Evolutionary conservation across 768 basidiomycete genomes (phyloP), one percentile per base, ranked within the genome.

Genomic region (Hericium alpestre): DNA sequence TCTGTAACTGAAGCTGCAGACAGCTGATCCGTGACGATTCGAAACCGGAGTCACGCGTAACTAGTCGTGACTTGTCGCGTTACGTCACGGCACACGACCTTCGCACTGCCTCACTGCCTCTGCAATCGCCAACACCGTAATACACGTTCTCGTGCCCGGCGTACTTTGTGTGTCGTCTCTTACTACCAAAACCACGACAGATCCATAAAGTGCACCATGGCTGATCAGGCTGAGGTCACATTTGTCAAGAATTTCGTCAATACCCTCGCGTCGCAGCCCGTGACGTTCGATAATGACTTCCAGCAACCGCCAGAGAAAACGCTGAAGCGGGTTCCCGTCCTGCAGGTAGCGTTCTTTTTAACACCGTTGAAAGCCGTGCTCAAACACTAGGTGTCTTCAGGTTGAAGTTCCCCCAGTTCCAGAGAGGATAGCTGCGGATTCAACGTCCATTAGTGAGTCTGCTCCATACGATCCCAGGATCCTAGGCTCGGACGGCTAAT

Each of bases 251-350:
- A 78, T 2, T 83, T 86, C 60, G 67, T 82, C 56, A 83, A 81
- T 59, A 82, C 80, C 12, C 66, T 93, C 62, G 75, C 81, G 0
- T 72, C 76, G 2, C 86, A 89, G 67, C 84, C 86, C 23, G 76
- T 91, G 56, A 75, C 73, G 3, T 91, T 83, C 65, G 69, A 73
- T 40, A 81, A 91, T 70, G 84, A 90, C 70, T 90, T 87, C 69
- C 86, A 87, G 68, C 84, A 88, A 53, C 82, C 84, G 0, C 79
- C 81, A 0, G 72, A 81, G 54, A 75, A 83, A 59, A 80, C 79
- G 12, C 76, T 90, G 56, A 87, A 77, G 70, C 83, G 75, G 62
- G 75, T 90, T n/a, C 81, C 86, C 11, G 70, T 87, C 25, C 72
- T 91, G 56, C 82, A 81, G 51, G 89, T 88, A 57, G 62, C 81